Conservation (phyloP, 75 land plant species). For the Picea sitchensis region DNA sequence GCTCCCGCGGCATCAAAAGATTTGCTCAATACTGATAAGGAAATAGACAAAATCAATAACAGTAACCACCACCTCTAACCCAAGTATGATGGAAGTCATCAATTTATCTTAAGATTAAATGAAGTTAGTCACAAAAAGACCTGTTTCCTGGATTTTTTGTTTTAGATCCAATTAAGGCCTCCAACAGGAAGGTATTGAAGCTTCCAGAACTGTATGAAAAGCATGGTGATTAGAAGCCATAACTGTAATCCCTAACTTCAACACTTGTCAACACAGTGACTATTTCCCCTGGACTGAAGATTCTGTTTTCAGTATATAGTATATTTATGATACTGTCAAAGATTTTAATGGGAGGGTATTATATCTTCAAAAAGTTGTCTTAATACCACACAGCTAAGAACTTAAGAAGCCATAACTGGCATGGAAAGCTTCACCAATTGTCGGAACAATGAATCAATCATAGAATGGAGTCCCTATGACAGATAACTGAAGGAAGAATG, state of each 20-base stretch:
- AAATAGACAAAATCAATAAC: neutral
- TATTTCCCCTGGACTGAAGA: constrained; percentile 6
- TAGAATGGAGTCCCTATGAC: neutral
- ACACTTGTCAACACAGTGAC: constrained; percentile 22
- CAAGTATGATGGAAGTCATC: no score
- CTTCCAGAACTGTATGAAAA: no score
- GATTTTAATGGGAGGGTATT: neutral
- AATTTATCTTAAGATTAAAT: no score
- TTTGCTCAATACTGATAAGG: neutral
- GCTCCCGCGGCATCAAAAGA: neutral
- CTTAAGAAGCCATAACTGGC: neutral
- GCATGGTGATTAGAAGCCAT: no score
- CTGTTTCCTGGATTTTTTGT: neutral
- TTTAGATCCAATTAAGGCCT: neutral
- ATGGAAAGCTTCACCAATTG: neutral
- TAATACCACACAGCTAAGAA: neutral
- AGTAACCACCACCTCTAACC: neutral
- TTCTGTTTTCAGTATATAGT: no score
- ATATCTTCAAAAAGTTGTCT: neutral
- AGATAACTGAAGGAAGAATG: neutral
- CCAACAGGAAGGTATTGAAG: no score
- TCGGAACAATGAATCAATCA: neutral
- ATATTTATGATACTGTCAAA: neutral
- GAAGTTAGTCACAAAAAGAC: neutral
- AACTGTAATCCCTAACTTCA: neutral